Conservation (phyloP, 352 stramenopile species). For the Plasmopara halstedii region DNA sequence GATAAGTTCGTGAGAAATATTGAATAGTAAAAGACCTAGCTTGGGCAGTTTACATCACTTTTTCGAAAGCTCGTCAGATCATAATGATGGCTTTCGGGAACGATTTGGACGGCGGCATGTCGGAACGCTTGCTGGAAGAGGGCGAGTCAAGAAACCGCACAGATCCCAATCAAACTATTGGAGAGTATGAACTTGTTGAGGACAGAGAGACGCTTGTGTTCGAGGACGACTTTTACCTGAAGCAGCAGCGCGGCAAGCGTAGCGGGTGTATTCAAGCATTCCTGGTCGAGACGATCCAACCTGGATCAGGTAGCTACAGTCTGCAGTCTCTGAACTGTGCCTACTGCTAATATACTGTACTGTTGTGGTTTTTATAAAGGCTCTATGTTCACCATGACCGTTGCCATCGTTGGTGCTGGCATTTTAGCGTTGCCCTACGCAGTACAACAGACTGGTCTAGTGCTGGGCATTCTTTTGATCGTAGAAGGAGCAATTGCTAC, state of each 20-base stretch:
- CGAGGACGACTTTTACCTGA: conserved; percentile 42
- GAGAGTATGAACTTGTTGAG: conserved; percentile 66
- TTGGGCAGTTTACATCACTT: too few species aligned
- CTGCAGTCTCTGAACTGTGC: background rate
- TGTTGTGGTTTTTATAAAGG: too few species aligned
- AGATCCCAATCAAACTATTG: conserved; percentile 5
- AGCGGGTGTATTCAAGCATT: conserved; percentile 62
- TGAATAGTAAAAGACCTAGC: too few species aligned
- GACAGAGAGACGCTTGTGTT: conserved; percentile 77
- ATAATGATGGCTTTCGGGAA: conserved; percentile 41
- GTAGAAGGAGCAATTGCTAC: conserved; percentile 53
- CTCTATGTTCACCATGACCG: conserved; percentile 87
- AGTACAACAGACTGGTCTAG: conserved; percentile 61
- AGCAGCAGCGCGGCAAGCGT: conserved; percentile 25
- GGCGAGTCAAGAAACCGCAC: conserved; percentile 1
- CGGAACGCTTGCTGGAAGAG: conserved; percentile 18
- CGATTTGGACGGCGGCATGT: conserved; percentile 19
- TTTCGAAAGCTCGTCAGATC: background rate
- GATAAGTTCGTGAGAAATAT: too few species aligned
- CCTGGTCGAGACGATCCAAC: conserved; percentile 76
- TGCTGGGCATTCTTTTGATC: conserved; percentile 71
- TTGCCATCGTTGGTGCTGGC: conserved; percentile 78
- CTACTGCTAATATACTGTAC: background rate
- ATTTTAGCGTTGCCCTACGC: conserved; percentile 77
- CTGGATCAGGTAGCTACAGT: conserved; percentile 53